Percentiles rank a stretch among this genome's conserved stretches.
Conservation (phyloP, 495 filamentous ascomycete genomes). For the Rhypophila decipiens region DNA sequence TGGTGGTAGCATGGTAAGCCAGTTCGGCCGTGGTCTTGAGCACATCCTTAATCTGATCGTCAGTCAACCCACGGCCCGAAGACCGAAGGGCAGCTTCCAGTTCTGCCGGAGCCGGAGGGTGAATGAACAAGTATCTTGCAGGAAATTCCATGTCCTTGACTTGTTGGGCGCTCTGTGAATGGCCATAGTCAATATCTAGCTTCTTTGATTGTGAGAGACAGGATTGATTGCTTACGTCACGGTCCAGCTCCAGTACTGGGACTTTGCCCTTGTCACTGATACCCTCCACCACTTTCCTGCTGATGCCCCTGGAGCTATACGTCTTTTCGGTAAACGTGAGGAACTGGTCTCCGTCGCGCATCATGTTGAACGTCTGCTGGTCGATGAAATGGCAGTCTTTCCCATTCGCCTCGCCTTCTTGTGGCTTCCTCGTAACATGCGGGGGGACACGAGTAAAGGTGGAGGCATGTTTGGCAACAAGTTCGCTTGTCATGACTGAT, state of each 20-base stretch:
- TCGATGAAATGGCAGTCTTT: slow-evolving; percentile 43
- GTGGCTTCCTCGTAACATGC: slow-evolving; percentile 38
- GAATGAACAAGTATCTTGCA: no score
- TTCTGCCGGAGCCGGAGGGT: no score
- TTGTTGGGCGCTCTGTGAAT: no score
- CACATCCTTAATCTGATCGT: no score
- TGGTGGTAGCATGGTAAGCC: no score
- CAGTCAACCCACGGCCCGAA: no score
- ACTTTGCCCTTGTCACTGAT: slow-evolving; percentile 42
- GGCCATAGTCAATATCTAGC: no score
- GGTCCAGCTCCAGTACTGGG: slow-evolving; percentile 53
- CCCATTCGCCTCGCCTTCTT: slow-evolving; percentile 40
- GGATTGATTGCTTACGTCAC: slow-evolving; percentile 31
- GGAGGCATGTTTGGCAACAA: slow-evolving; percentile 36
- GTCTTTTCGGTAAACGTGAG: slow-evolving; percentile 42
- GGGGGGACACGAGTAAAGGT: slow-evolving; percentile 30
- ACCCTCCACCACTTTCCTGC: slow-evolving; percentile 35
- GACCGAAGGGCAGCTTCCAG: no score
- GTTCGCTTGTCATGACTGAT: slow-evolving; percentile 28
- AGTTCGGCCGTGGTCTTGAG: no score
- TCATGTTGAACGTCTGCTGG: slow-evolving; percentile 37
- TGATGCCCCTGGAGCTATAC: slow-evolving; percentile 41
- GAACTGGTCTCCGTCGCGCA: slow-evolving; percentile 47
- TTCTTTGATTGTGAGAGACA: no score
- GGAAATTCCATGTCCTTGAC: no score